These are phyloP conservation scores for Coemansia sp. DNA, from an alignment of 371 early-diverging fungal species.

Conservation along the genomic window DNA sequence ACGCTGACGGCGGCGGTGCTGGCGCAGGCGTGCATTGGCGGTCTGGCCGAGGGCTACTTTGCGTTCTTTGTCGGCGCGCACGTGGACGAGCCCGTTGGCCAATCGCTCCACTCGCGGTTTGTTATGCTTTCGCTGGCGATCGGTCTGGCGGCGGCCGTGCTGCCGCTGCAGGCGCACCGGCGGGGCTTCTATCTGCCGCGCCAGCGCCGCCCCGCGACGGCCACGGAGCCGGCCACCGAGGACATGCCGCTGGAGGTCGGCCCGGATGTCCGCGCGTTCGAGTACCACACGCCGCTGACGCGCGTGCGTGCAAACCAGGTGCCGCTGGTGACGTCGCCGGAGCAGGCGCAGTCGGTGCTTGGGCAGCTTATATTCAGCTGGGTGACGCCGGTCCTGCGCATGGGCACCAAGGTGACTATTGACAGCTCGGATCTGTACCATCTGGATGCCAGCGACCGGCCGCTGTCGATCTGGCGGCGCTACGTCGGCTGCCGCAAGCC, in stretches of 20 bases:
- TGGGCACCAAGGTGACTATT: conserved; percentile 24
- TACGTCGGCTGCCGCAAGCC: conserved; percentile 15
- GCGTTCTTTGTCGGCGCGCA: conserved; percentile 17
- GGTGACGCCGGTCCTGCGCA: conserved; percentile 44
- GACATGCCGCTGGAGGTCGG: neutral
- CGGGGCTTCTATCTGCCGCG: conserved; percentile 22
- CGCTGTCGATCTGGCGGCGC: conserved; percentile 39
- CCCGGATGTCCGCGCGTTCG: conserved; percentile 5
- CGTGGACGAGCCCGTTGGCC: conserved; percentile 8
- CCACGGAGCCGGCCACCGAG: neutral
- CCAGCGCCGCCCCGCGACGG: neutral
- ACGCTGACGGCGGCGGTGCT: conserved; percentile 6
- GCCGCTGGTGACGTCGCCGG: conserved; percentile 37
- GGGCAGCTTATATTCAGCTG: conserved; percentile 57
- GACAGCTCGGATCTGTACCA: conserved; percentile 43
- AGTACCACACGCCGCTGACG: conserved; percentile 34
- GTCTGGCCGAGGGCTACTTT: conserved; percentile 15
- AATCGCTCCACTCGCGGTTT: conserved; percentile 16
- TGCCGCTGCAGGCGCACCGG: conserved; percentile 25
- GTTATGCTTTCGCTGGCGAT: conserved; percentile 2
- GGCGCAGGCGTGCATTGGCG: conserved; percentile 8
- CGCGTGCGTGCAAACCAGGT: conserved; percentile 15
- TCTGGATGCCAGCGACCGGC: conserved; percentile 30
- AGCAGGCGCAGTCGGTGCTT: conserved; percentile 19
- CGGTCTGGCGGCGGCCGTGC: neutral